A percentile compares a stretch with the other conserved stretches of the same genome.
phyloP scores from a whole-genome alignment of 768 basidiomycete genomes.

The Gyrodon lividus region DNA sequence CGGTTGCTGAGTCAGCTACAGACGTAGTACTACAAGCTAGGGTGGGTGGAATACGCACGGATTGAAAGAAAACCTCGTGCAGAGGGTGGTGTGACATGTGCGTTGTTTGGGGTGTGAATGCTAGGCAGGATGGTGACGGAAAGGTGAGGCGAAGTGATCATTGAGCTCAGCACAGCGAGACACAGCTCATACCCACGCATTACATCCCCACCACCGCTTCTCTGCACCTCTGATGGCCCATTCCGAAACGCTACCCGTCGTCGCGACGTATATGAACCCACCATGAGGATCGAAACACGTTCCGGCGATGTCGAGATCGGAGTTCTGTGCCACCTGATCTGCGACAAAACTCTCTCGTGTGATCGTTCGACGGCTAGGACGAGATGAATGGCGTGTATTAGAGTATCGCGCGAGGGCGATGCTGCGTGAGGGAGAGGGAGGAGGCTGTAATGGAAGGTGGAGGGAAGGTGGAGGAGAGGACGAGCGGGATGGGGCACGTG shows the following conservation, averaged over 20 bases:
- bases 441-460: slow-evolving; percentile 29
- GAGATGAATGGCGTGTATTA: slow-evolving; percentile 20
- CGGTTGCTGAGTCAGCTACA: slow-evolving; percentile 14
- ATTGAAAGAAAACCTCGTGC: slow-evolving; percentile 7
- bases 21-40: slow-evolving; percentile 21
- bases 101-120: not conserved
- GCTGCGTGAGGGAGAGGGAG: slow-evolving; percentile 21
- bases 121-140: not conserved
- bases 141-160: not conserved
- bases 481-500: slow-evolving; percentile 45
- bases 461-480: slow-evolving; percentile 46
- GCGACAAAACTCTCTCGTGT: slow-evolving; percentile 8
- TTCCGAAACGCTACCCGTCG: slow-evolving; percentile 65
- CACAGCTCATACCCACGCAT: slow-evolving; percentile 38
- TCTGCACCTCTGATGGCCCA: slow-evolving; percentile 73
- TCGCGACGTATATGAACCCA: slow-evolving; percentile 65
- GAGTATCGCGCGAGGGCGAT: slow-evolving; percentile 17
- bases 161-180: not conserved
- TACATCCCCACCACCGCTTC: slow-evolving; percentile 69
- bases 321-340: slow-evolving; percentile 14
- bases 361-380: slow-evolving; percentile 16
- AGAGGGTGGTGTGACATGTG: not conserved
- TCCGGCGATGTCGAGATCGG: slow-evolving; percentile 59
- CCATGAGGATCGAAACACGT: slow-evolving; percentile 73
- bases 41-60: slow-evolving; percentile 7